Percentiles rank a stretch among this genome's conserved stretches.
Evolutionary conservation across 306 rosid species (phyloP).

Genomic region (Cucumis sativus): DNA sequence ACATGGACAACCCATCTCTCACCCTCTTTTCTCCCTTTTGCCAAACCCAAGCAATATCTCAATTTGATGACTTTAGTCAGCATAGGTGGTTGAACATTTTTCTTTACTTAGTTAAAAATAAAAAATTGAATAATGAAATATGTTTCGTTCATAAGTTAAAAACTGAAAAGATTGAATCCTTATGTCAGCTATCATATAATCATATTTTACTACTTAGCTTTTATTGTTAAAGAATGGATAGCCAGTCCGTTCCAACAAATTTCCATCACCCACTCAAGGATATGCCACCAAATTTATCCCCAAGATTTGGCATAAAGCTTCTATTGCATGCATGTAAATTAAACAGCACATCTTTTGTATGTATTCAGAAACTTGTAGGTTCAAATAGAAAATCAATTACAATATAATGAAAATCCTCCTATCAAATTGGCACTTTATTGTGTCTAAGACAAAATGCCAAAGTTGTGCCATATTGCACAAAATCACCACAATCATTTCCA

Average conservation of each 20-base stretch:
- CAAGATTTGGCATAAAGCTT: background rate
- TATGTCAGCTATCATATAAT: background rate
- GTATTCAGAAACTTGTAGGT: background rate
- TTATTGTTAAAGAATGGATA: background rate
- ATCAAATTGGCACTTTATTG: background rate
- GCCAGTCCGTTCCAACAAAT: background rate
- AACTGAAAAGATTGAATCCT: background rate
- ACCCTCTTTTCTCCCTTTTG: background rate
- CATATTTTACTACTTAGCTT: background rate
- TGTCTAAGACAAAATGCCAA: background rate
- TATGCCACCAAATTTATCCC: background rate
- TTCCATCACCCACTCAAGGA: background rate
- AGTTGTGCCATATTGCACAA: background rate
- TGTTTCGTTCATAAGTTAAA: background rate
- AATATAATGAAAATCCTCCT: background rate
- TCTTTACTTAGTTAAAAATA: background rate
- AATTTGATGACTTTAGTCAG: background rate
- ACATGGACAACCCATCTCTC: background rate
- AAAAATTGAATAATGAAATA: background rate
- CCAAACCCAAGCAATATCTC: background rate
- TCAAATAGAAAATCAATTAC: background rate
- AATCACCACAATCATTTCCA: background rate
- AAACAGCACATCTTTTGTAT: background rate
- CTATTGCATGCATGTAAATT: background rate
- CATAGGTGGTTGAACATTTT: background rate